Percentiles rank a stretch among this genome's conserved stretches.
Conservation (phyloP, 202 grass and related monocot species). For the Hordeum pubiflorum region DNA sequence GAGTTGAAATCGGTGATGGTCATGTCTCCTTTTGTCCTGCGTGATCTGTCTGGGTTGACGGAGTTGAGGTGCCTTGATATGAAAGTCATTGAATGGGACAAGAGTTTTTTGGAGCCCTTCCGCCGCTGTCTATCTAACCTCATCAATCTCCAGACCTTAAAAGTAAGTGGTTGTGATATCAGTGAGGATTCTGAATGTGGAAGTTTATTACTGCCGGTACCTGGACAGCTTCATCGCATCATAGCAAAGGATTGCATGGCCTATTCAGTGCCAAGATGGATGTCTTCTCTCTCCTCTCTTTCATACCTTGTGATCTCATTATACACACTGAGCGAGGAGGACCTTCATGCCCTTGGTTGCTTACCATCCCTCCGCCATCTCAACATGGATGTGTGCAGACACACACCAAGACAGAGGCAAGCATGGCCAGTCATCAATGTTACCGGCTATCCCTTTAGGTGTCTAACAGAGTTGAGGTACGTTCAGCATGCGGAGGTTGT, state of each 20-base stretch:
- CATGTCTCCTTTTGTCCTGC: not conserved
- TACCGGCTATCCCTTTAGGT: not conserved
- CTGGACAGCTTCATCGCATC: not conserved
- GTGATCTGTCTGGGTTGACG: not conserved
- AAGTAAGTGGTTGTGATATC: not conserved
- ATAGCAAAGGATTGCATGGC: not conserved
- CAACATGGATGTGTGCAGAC: accelerated
- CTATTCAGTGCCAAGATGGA: slow-evolving; percentile 3
- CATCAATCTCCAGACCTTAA: not conserved
- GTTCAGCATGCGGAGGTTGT: not conserved
- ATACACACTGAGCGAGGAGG: not conserved
- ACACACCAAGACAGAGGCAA: not conserved
- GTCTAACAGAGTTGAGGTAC: not conserved
- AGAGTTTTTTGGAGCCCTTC: not conserved
- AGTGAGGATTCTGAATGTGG: not conserved
- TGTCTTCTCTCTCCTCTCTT: not conserved
- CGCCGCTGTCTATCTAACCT: not conserved
- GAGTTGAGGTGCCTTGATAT: not conserved
- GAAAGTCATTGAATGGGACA: not conserved
- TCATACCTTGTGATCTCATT: not conserved
- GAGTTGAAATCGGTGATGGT: not conserved
- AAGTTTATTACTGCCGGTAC: not conserved
- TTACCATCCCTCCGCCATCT: not conserved
- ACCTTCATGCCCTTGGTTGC: not conserved
- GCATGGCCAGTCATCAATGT: not conserved